A percentile compares a stretch with the other conserved stretches of the same genome.
These are phyloP conservation scores for Phytophthora sansomeana DNA, from an alignment of 352 stramenopile species.

Conservation along the genomic window DNA sequence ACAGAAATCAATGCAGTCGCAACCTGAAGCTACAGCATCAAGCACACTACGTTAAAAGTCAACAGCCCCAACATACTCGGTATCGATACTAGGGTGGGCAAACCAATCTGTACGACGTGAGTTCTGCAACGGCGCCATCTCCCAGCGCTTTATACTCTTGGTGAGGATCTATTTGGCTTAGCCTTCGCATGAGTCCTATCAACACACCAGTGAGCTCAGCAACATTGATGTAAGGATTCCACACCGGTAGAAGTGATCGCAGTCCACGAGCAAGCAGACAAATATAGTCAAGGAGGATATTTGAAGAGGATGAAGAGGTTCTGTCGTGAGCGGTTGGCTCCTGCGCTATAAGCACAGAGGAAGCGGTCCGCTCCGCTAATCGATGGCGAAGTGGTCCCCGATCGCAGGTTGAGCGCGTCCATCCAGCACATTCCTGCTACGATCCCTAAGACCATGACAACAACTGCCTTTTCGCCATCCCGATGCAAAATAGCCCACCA, in stretches of 20 bases:
- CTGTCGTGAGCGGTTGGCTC: constrained; percentile 59
- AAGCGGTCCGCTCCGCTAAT: constrained; percentile 31
- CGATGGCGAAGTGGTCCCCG: constrained; percentile 5
- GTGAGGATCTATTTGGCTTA: constrained; percentile 34
- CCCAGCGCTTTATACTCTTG: constrained; percentile 30
- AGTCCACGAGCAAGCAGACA: neutral
- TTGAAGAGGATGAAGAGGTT: constrained; percentile 77
- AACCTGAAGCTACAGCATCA: constrained; percentile 38
- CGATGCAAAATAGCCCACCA: constrained; percentile 28
- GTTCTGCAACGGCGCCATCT: constrained; percentile 11
- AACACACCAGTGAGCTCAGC: constrained; percentile 52
- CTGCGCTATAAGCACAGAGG: constrained; percentile 62
- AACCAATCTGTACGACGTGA: constrained; percentile 36
- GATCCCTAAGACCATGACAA: constrained; percentile 61
- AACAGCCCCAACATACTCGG: neutral
- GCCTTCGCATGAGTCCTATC: constrained; percentile 56
- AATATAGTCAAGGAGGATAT: constrained; percentile 61
- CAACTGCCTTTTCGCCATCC: constrained; percentile 51
- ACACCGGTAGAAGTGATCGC: neutral
- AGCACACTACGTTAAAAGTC: constrained; percentile 2
- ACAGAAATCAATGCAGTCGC: constrained; percentile 35
- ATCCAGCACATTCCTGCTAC: constrained; percentile 72
- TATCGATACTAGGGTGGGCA: neutral
- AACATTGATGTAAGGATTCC: constrained; percentile 42
- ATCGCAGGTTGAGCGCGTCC: constrained; percentile 61